Evolutionary conservation across 192 early-diverging fungal genomes (phyloP).

Genomic region (Backusella sp.): DNA sequence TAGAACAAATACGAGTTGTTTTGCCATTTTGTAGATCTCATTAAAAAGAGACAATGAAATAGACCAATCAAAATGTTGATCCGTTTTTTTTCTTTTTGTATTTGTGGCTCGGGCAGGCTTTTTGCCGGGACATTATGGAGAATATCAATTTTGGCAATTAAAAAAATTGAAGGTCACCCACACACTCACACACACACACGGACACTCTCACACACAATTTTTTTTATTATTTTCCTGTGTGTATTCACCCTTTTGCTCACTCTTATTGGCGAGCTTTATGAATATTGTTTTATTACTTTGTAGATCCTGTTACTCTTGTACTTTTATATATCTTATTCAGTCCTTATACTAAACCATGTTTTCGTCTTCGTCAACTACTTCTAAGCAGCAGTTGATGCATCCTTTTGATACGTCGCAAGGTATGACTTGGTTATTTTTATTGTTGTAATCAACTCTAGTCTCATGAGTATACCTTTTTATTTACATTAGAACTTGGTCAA

Average conservation of each 20-base stretch:
- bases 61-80: background rate
- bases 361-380: background rate
- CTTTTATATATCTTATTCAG: background rate
- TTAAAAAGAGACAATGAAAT: background rate
- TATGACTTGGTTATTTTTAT: background rate
- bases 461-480: background rate
- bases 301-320: background rate
- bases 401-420: background rate
- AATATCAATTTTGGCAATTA: background rate
- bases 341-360: background rate
- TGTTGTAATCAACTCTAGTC: background rate
- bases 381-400: slow-evolving; percentile 5
- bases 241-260: background rate
- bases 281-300: background rate
- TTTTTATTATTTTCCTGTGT: background rate
- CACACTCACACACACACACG: background rate
- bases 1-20: too few relatives aligned
- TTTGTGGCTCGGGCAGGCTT: slow-evolving; percentile 3
- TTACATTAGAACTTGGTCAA: background rate
- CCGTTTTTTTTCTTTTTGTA: background rate
- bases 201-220: background rate
- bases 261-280: slow-evolving; percentile 1
- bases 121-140: background rate
- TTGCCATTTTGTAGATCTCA: background rate
- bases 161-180: background rate